Conservation (phyloP, 2,329 filamentous ascomycete genomes). For the Trichocomaceae sp. region DNA sequence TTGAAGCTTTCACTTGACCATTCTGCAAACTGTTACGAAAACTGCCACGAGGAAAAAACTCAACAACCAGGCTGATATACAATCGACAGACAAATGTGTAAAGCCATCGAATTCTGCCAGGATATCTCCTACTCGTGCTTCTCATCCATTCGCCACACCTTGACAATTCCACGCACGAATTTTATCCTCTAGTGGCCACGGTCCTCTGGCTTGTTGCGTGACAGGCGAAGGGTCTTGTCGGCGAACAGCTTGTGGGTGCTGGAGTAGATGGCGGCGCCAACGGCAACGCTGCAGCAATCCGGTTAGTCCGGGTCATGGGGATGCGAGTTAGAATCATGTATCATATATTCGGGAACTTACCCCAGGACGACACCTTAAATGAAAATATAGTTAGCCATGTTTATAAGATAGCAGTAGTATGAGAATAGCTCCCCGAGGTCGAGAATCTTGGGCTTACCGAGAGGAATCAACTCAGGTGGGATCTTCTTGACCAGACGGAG, state of each 20-base stretch:
- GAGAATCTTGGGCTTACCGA: constrained; percentile 62
- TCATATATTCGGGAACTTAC: constrained; percentile 49
- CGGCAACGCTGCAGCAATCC: constrained; percentile 48
- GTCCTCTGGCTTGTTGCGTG: constrained; percentile 55
- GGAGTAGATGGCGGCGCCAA: constrained; percentile 77
- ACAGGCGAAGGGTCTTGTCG: constrained; percentile 88
- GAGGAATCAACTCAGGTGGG: constrained; percentile 87
- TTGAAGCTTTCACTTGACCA: constrained; percentile 4
- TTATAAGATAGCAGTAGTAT: neutral
- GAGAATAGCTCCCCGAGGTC: neutral
- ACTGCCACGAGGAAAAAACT: constrained; percentile 5
- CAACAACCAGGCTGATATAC: constrained; percentile 13
- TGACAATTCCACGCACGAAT: neutral
- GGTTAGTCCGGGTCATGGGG: neutral
- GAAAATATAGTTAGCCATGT: constrained; percentile 3
- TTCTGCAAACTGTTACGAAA: constrained; percentile 3
- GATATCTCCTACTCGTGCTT: constrained; percentile 3
- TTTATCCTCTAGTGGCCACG: constrained; percentile 15
- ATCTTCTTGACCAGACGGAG: constrained; percentile 83
- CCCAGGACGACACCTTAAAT: constrained; percentile 73
- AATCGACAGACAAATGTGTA: constrained; percentile 11
- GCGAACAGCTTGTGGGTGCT: constrained; percentile 71
- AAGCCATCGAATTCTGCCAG: constrained; percentile 13
- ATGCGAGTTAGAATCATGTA: neutral
- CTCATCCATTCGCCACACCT: constrained; percentile 2